phyloP scores from a whole-genome alignment of 441 rosid genomes.

The Theobroma grandiflorum region DNA sequence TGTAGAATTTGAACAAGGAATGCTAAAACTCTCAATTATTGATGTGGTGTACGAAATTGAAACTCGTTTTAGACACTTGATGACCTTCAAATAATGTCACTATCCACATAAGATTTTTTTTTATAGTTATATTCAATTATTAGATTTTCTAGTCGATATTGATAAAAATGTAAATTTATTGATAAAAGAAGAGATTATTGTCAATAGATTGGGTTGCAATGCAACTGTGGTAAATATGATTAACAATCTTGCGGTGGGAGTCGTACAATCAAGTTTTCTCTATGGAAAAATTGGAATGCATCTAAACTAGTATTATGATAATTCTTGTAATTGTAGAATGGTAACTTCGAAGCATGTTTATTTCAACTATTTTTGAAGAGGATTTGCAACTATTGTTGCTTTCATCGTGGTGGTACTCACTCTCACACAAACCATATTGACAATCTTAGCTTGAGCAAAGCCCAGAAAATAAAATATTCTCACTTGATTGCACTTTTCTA shows the following conservation, averaged over 20 bases:
- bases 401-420: background rate
- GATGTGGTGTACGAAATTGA: no score
- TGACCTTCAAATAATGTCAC: slow-evolving; percentile 22
- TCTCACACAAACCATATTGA: background rate
- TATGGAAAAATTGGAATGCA: no score
- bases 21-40: no score
- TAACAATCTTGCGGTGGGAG: background rate
- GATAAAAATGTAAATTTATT: slow-evolving; percentile 10
- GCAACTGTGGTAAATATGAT: background rate
- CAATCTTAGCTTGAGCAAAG: background rate
- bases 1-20: no score
- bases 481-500: no score
- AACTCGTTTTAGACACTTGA: background rate
- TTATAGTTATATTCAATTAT: background rate
- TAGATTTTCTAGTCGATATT: slow-evolving; percentile 9
- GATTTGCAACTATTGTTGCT: slow-evolving; percentile 7
- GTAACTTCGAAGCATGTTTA: slow-evolving; percentile 12
- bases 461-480: background rate
- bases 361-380: slow-evolving; percentile 5
- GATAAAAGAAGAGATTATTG: background rate
- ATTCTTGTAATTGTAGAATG: background rate
- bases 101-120: background rate
- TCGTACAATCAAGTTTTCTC: no score
- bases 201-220: background rate
- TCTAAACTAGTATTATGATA: background rate